Evolutionary conservation across 257 asterid genomes (phyloP).

Genomic region (Asclepias syriaca): DNA sequence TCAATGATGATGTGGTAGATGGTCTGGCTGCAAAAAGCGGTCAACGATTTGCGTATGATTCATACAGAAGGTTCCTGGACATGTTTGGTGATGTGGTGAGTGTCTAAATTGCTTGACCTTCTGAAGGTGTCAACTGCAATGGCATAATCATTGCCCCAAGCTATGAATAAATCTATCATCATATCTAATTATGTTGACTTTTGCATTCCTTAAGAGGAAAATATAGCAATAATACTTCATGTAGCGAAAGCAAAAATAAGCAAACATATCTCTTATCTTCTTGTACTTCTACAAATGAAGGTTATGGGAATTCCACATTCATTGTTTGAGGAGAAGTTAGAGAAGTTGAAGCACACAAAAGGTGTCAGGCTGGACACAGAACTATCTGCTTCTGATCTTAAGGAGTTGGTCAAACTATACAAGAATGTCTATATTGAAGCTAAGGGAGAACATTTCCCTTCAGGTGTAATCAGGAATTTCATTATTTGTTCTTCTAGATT

Average conservation of each 20-base stretch:
- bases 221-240: background rate
- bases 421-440: slow-evolving; percentile 70
- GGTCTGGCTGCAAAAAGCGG: slow-evolving; percentile 93
- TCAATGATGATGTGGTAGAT: slow-evolving; percentile 74
- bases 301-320: slow-evolving; percentile 88
- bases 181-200: background rate
- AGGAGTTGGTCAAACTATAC: slow-evolving; percentile 80
- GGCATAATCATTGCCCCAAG: background rate
- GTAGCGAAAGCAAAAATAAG: background rate
- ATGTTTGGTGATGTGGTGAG: slow-evolving; percentile 95
- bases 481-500: background rate
- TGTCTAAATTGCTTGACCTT: slow-evolving; percentile 11
- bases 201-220: background rate
- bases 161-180: no score
- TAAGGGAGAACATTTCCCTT: slow-evolving; percentile 76
- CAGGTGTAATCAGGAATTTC: slow-evolving; percentile 36
- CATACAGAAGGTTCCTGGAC: slow-evolving; percentile 85
- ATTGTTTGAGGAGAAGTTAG: slow-evolving; percentile 74
- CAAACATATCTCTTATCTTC: background rate
- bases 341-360: slow-evolving; percentile 48
- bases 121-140: background rate
- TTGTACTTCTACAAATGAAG: slow-evolving; percentile 29
- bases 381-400: slow-evolving; percentile 75
- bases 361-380: slow-evolving; percentile 71
- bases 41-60: slow-evolving; percentile 86